Conservation (phyloP, 306 rosid genomes). For the Lotus japonicus region DNA sequence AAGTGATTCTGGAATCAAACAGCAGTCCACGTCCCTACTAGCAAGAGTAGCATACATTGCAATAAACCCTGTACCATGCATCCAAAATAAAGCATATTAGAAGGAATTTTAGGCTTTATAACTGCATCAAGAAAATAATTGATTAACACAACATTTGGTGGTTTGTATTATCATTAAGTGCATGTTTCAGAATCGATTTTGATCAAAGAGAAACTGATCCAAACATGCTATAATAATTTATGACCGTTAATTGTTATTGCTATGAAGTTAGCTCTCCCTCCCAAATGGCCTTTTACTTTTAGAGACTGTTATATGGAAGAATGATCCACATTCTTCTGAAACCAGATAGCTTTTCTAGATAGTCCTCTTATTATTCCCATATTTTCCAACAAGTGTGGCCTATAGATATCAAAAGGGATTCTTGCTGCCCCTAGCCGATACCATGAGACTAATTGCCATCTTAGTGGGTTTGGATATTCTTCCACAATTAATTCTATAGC, state of each 20-base stretch:
- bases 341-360: not conserved
- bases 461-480: not conserved
- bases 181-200: no score
- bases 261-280: not conserved
- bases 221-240: no score
- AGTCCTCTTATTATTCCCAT: not conserved
- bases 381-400: not conserved
- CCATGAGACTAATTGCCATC: not conserved
- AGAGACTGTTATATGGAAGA: not conserved
- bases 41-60: constrained; percentile 98
- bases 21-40: constrained; percentile 93
- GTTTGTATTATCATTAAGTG: not conserved
- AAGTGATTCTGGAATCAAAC: constrained; percentile 93
- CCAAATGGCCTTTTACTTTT: not conserved
- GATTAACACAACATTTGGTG: not conserved
- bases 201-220: no score
- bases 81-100: not conserved
- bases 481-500: no score
- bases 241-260: not conserved
- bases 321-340: not conserved
- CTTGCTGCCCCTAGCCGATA: not conserved
- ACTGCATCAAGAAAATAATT: not conserved
- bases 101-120: not conserved
- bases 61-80: constrained; percentile 63
- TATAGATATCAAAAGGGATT: not conserved